Evolutionary conservation across 2,329 filamentous ascomycete genomes (phyloP).

Genomic region (Arthrobotrys sphaeroides): DNA sequence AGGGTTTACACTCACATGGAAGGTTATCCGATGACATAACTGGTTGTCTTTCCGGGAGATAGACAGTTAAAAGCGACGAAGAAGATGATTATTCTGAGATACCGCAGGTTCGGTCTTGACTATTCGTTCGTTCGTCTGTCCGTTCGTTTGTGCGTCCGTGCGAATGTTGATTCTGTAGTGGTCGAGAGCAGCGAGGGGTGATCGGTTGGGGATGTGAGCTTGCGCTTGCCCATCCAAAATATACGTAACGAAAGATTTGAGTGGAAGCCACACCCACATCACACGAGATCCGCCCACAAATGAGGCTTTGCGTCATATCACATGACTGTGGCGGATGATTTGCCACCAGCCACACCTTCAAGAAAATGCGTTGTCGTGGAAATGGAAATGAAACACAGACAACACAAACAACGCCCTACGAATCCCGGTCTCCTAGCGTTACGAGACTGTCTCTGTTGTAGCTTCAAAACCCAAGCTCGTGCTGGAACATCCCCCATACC

Average conservation of each 20-base stretch:
- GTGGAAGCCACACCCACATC: neutral
- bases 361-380: slow-evolving; percentile 45
- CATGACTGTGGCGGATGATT: slow-evolving; percentile 42
- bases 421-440: neutral
- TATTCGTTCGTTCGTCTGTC: no score
- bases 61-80: neutral
- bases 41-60: neutral
- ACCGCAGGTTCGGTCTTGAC: no score
- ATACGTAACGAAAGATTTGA: slow-evolving; percentile 50
- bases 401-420: slow-evolving; percentile 35
- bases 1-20: slow-evolving; percentile 62
- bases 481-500: neutral
- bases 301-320: slow-evolving; percentile 54
- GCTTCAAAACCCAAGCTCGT: neutral
- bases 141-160: no score
- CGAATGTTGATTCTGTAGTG: no score
- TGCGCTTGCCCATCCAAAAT: neutral
- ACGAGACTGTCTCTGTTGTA: no score
- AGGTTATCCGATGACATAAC: slow-evolving; percentile 60
- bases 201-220: no score
- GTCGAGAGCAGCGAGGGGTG: no score
- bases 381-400: slow-evolving; percentile 50
- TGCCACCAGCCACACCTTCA: slow-evolving; percentile 22
- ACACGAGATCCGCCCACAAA: slow-evolving; percentile 1
- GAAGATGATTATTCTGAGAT: no score